Base-by-base conservation (phyloP, 2,329 filamentous ascomycete species). In the Aspergillus intermedius region DNA sequence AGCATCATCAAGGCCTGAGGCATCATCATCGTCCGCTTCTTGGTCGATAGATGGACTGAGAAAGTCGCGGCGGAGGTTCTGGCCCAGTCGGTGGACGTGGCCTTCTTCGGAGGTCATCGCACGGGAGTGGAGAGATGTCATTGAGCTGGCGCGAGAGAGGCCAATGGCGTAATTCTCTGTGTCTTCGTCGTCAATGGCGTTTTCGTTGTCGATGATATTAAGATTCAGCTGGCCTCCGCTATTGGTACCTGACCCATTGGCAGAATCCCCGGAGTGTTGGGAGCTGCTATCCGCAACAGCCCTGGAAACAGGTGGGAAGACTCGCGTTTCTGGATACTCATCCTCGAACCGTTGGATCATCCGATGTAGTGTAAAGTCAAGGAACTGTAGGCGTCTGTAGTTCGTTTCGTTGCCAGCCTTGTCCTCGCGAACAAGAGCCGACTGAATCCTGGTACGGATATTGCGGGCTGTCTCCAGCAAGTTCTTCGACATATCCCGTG, bases 341-440 rank as follows among this genome's bases (percentile, higher is more conserved):
- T 95, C 87, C 67, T 97, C 93, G 64, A 97, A 98, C 23, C 93
- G 86, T 64, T 88, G 84, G 62, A 97, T 97, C 72, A 97, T 96
- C 56, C 86, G 85, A 60, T 90, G 80, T 8, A 98, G 77, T 0
- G 93, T 97, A 52, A 86, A 77, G 60, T 96, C 90, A 25, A 98
- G 80, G 78, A 95, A 95, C 40, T 86, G 76, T 17, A 97, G 79
- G 44, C 87, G 86, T 32, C 91, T 81, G 64, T 95, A 88, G 56
- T 85, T 87, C 56, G 82, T 76, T 58, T 91, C 86, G 63, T 93
- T 86, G 15, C 77, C 81, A 35, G 80, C 76, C 54, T 80, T 79
- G 42, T 84, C 80, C 71, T 87, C 91, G 67, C 86, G 86, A 52
- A 82, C 78, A 53, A 97, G 75, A 5, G 91, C 89, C 15, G 90